Base-by-base conservation (phyloP, 108 stramenopile species). In the Fistulifera pelliculosa region DNA sequence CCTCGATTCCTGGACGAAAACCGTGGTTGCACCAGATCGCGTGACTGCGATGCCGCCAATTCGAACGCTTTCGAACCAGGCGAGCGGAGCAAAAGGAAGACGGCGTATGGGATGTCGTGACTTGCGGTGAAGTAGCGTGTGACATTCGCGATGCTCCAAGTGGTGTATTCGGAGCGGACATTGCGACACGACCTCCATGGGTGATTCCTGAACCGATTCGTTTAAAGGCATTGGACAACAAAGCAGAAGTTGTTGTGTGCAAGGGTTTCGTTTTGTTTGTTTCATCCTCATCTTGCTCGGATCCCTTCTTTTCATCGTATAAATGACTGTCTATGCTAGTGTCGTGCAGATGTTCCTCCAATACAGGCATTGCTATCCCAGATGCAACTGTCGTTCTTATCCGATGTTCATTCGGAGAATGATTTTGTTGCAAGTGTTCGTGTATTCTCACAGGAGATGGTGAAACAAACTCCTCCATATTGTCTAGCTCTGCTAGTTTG, bases 11-110 rank as follows among this genome's bases (percentile, higher is more conserved):
- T 3, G 31, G 31, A 35, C 3, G 31, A 35, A 8, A 35, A 35
- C 8, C 31, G 31, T 8, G 31, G 31, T 35, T 8, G 31, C 31
- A 35, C 6, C 31, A 35, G 8, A 35, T 35, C 31, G 31, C 31
- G 31, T 18, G 44, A 11, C 19, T 54, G 53, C 2, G 53, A 54
- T 16, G 18, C 5, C 3, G 53, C 53, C 1, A 35, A n/a, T 14
- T 35, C 15, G 27, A 19, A 39, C 0, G 68, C 68, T 22, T 60
- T 43, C 14, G 74, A 75, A n/a, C 74, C 74, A 23, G 74, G 74
- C 0, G 74, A 76, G 18, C 69, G 49, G 28, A 76, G 50, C 1
- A 51, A 25, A 8, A 62, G 14, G 74, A 75, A 13, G 56, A 17
- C 15, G 67, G 68, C 4, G 64, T 18, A 19, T 35, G 3, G 31